Base-by-base conservation (phyloP, 2,329 filamentous ascomycete species). In the Sodiomyces alkalinus region DNA sequence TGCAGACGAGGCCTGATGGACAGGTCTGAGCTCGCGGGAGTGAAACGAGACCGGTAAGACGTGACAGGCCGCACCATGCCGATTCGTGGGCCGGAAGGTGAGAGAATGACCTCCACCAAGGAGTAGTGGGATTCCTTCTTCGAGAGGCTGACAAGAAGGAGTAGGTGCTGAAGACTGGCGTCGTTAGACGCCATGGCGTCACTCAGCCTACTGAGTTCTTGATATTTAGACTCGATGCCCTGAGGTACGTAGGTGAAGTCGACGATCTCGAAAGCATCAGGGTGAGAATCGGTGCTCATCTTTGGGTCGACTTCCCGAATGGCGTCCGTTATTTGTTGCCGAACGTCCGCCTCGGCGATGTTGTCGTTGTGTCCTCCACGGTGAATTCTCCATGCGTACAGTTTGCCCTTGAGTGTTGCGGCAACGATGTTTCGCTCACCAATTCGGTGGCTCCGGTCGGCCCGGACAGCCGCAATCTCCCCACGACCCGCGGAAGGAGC, bases 371-470 rank as follows among this genome's bases (percentile, higher is more conserved):
- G 81, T 19, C 86, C 86, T 35, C 80, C 81, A 49, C 87, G 82
- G 44, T 87, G 83, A 23, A 94, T 65, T 45, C 79, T 80, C 90
- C 90, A 98, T 6, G 77, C 67, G 41, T 92, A 78, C 16, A 98
- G 56, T 33, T 75, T 68, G 17, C 80, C 87, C 41, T 77, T 77
- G 30, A 73, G 67, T 2, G 85, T 90, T 10, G 77, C 73, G 20
- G 86, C 74, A 26, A 93, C 68, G 19, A 93, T 65, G 40, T 86
- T 82, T 46, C 86, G 75, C 51, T 94, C 85, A 15, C 85, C 86
- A 37, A 83, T 74, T 33, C 74, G 71, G 20, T 66, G 62, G 7
- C 77, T 74, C 29, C 69, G 64, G 23, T 81, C 80, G 16, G 83
- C 74, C 40, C 75, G 73, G 20, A 92, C 75, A 17, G 86, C 82